Percentiles rank a stretch among this genome's conserved stretches.
Evolutionary conservation across 768 basidiomycete species (phyloP).

Genomic region (Rubroboletus pulcherrimus): DNA sequence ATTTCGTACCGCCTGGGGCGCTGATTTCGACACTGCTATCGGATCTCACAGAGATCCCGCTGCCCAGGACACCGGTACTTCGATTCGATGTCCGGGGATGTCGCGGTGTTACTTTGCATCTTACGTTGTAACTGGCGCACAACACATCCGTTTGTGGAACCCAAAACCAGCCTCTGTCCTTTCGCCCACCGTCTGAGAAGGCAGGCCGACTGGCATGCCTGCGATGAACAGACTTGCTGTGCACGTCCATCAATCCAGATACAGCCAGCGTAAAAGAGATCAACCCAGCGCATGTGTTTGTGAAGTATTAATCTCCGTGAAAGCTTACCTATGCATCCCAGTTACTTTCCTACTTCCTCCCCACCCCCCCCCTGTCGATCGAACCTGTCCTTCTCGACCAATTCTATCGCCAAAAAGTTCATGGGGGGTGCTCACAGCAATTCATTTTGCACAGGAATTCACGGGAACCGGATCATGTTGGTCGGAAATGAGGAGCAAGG

Average conservation of each 20-base stretch:
- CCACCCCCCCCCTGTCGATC: background rate
- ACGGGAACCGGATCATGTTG: background rate
- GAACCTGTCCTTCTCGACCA: background rate
- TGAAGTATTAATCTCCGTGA: constrained; percentile 9
- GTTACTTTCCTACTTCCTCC: background rate
- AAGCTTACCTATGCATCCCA: background rate
- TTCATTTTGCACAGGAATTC: constrained; percentile 12
- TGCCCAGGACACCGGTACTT: background rate
- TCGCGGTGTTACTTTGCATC: background rate
- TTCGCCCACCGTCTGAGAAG: background rate
- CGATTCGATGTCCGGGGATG: background rate
- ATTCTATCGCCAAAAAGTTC: background rate
- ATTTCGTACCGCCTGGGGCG: background rate
- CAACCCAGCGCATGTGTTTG: background rate
- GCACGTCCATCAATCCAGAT: background rate
- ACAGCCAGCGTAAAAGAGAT: background rate
- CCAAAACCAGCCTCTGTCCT: background rate
- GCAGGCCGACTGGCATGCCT: background rate
- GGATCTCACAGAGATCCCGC: constrained; percentile 1
- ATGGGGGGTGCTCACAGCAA: constrained; percentile 3
- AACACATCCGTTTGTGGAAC: background rate
- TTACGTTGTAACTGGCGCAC: background rate
- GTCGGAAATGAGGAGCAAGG: background rate
- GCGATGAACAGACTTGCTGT: background rate
- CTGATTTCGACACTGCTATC: constrained; percentile 10